phyloP scores from a whole-genome alignment of 495 filamentous ascomycete species.

The Chaetomium tenue region DNA sequence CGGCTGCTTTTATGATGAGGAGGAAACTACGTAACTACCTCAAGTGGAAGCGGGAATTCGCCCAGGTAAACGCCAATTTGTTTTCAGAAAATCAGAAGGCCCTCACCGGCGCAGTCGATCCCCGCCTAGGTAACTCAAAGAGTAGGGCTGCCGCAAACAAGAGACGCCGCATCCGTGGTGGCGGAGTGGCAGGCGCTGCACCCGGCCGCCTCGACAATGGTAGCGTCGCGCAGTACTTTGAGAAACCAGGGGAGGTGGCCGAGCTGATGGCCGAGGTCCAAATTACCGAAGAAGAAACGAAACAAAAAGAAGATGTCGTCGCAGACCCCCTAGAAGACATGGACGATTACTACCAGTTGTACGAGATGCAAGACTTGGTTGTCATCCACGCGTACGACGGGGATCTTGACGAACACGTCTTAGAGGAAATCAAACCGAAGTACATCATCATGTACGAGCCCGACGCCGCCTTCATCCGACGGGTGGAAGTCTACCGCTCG shows the following conservation, averaged over 20 bases:
- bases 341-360: constrained; percentile 89
- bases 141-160: constrained; percentile 73
- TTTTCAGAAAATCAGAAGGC: constrained; percentile 79
- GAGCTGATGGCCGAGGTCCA: constrained; percentile 66
- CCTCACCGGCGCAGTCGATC: constrained; percentile 59
- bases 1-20: constrained; percentile 84
- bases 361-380: constrained; percentile 85
- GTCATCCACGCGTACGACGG: constrained; percentile 87
- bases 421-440: constrained; percentile 87
- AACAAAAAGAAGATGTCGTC: constrained; percentile 71
- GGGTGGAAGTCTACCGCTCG: constrained; percentile 93
- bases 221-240: constrained; percentile 51
- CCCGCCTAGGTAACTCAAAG: constrained; percentile 39
- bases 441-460: constrained; percentile 99
- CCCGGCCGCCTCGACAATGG: constrained; percentile 52
- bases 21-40: constrained; percentile 83
- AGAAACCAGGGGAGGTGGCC: constrained; percentile 49
- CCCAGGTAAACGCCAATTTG: constrained; percentile 72
- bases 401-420: constrained; percentile 91
- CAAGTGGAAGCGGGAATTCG: constrained; percentile 86
- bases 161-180: constrained; percentile 82
- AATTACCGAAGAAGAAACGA: constrained; percentile 75
- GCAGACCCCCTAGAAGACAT: constrained; percentile 82
- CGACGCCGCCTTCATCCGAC: constrained; percentile 88
- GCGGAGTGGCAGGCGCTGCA: constrained; percentile 54